phyloP scores from a whole-genome alignment of 2,329 filamentous ascomycete species.

The Rutstroemia sp. region DNA sequence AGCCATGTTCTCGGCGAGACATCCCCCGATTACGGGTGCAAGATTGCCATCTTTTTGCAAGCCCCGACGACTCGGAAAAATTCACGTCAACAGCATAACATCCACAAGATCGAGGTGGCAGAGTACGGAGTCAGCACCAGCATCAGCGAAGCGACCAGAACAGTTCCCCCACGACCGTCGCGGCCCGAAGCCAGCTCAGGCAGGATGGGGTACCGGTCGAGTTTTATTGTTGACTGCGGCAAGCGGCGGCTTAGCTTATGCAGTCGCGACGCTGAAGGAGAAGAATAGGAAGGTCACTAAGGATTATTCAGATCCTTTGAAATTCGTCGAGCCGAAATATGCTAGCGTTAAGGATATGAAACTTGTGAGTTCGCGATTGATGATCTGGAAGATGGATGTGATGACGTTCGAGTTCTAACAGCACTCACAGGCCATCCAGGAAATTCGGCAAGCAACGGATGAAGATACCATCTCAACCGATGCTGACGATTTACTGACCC shows the following conservation, averaged over 20 bases:
- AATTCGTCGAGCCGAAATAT: slow-evolving; percentile 33
- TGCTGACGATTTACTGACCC: slow-evolving; percentile 50
- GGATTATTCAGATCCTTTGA: slow-evolving; percentile 25
- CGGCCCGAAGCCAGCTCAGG: background rate
- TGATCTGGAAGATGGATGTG: background rate
- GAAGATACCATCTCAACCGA: slow-evolving; percentile 56
- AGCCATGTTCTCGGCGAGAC: slow-evolving; percentile 2
- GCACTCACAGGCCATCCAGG: slow-evolving; percentile 41
- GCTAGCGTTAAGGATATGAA: slow-evolving; percentile 44
- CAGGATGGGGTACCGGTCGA: slow-evolving; percentile 19
- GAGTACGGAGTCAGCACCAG: background rate
- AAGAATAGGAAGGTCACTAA: slow-evolving; percentile 7
- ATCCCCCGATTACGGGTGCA: background rate
- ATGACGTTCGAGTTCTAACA: background rate
- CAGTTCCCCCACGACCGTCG: background rate
- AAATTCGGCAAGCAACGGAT: slow-evolving; percentile 44
- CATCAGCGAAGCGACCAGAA: background rate
- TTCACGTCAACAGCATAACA: background rate
- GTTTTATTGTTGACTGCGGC: slow-evolving; percentile 21
- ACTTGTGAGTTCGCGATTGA: slow-evolving; percentile 31
- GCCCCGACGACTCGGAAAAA: background rate
- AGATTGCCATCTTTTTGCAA: background rate
- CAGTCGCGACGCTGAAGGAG: slow-evolving; percentile 12
- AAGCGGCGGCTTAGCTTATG: slow-evolving; percentile 16
- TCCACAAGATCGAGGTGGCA: background rate